Conservation (phyloP, 1,284 basidiomycete species). For the Leccinum fuscescens region DNA sequence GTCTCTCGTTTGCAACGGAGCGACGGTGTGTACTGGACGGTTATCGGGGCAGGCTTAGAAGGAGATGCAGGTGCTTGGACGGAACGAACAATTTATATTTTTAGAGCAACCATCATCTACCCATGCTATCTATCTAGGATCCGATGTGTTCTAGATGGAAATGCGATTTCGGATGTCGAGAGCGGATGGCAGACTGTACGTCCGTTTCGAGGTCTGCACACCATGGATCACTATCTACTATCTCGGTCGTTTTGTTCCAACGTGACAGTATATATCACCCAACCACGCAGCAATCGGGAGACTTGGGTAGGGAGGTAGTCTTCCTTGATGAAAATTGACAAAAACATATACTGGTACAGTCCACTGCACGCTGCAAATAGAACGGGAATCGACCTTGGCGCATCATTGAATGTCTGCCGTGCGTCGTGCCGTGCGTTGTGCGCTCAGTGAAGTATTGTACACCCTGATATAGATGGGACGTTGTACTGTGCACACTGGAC, state of each 20-base stretch:
- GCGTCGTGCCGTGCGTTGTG: too few species aligned
- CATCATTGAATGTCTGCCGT: too few species aligned
- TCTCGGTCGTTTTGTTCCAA: not conserved
- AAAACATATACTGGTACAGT: too few species aligned
- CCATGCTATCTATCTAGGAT: not conserved
- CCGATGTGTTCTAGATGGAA: not conserved
- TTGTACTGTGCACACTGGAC: too few species aligned
- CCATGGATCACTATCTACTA: not conserved
- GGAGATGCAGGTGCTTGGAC: not conserved
- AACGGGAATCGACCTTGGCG: too few species aligned
- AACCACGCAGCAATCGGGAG: not conserved
- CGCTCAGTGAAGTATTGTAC: too few species aligned
- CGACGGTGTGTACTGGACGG: constrained; percentile 9
- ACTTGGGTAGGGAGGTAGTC: not conserved
- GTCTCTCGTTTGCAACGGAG: not conserved
- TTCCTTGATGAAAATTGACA: not conserved
- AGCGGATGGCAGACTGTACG: not conserved
- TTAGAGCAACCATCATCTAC: not conserved
- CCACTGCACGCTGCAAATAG: too few species aligned
- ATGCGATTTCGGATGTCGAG: not conserved
- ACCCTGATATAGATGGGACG: too few species aligned
- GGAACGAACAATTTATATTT: not conserved
- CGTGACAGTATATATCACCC: not conserved
- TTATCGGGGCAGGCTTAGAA: constrained; percentile 18
- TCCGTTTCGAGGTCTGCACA: not conserved